These are phyloP conservation scores for Mycocentrospora acerina DNA, from an alignment of 2,329 filamentous ascomycete species.

Conservation along the genomic window DNA sequence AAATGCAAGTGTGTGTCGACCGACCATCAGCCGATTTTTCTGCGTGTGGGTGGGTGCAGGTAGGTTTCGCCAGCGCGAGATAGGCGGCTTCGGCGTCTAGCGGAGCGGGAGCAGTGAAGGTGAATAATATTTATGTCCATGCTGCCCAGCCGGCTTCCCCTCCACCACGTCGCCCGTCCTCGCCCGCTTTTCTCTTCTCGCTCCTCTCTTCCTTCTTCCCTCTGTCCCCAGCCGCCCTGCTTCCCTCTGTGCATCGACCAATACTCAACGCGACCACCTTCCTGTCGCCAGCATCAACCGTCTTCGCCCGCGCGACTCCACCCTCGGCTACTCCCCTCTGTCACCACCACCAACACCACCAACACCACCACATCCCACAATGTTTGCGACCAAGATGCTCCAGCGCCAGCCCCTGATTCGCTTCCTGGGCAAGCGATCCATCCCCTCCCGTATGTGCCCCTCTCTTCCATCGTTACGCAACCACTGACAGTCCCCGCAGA, in stretches of 20 bases:
- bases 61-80: slow-evolving; percentile 11
- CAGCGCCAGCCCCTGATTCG: slow-evolving; percentile 54
- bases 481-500: slow-evolving; percentile 50
- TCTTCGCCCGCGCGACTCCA: neutral
- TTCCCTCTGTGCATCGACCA: slow-evolving; percentile 7
- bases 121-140: slow-evolving; percentile 28
- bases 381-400: slow-evolving; percentile 51
- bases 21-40: slow-evolving; percentile 24
- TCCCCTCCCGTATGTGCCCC: slow-evolving; percentile 45
- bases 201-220: neutral
- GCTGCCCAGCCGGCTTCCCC: slow-evolving; percentile 18
- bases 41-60: slow-evolving; percentile 7
- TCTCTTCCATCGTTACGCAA: neutral
- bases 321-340: neutral
- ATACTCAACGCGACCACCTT: slow-evolving; percentile 1
- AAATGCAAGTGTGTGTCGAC: slow-evolving; percentile 17
- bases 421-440: slow-evolving; percentile 52
- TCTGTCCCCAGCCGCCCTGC: slow-evolving; percentile 1
- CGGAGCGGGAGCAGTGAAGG: slow-evolving; percentile 11
- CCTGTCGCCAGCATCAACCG: neutral
- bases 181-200: slow-evolving; percentile 6
- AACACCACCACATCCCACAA: slow-evolving; percentile 26
- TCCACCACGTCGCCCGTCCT: slow-evolving; percentile 8
- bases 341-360: slow-evolving; percentile 8
- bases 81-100: slow-evolving; percentile 21